These are phyloP conservation scores for Fragilaria crotonensis DNA, from an alignment of 108 stramenopile genomes.

Conservation along the genomic window DNA sequence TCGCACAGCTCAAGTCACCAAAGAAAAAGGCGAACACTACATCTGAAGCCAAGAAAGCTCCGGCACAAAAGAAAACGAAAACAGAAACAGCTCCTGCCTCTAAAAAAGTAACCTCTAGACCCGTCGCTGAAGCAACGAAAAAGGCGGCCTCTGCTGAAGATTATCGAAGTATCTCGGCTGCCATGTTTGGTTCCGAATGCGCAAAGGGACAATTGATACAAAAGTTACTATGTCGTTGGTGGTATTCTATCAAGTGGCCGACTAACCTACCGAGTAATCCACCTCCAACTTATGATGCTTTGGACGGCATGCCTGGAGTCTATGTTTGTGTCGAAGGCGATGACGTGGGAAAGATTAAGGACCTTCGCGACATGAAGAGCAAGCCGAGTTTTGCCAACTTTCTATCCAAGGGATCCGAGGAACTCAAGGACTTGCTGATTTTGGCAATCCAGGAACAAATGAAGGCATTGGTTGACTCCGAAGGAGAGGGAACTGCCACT, in stretches of 20 bases:
- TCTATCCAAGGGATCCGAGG: conserved; percentile 51
- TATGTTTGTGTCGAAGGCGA: conserved; percentile 77
- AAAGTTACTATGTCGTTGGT: conserved; percentile 87
- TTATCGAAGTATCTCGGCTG: conserved; percentile 39
- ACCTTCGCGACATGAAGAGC: conserved; percentile 46
- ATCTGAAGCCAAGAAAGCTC: neutral
- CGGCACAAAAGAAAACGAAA: conserved; percentile 25
- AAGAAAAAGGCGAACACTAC: conserved; percentile 12
- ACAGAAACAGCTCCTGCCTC: conserved; percentile 19
- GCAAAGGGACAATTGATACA: conserved; percentile 86
- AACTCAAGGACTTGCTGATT: conserved; percentile 57
- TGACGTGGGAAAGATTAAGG: conserved; percentile 68
- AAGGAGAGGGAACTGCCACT: conserved; percentile 56
- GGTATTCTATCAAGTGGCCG: conserved; percentile 93
- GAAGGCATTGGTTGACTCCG: conserved; percentile 45
- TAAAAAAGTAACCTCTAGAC: conserved; percentile 18
- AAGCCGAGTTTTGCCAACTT: conserved; percentile 68
- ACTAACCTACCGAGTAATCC: conserved; percentile 35
- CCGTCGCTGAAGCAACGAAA: conserved; percentile 20
- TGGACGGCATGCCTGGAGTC: conserved; percentile 94
- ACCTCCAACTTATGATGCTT: conserved; percentile 71
- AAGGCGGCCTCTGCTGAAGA: conserved; percentile 24
- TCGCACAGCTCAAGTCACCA: conserved; percentile 22
- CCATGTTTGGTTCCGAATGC: conserved; percentile 36
- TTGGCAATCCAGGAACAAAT: conserved; percentile 66